These are phyloP conservation scores for Termitomyces sp. DNA, from an alignment of 768 basidiomycete species.

Conservation along the genomic window DNA sequence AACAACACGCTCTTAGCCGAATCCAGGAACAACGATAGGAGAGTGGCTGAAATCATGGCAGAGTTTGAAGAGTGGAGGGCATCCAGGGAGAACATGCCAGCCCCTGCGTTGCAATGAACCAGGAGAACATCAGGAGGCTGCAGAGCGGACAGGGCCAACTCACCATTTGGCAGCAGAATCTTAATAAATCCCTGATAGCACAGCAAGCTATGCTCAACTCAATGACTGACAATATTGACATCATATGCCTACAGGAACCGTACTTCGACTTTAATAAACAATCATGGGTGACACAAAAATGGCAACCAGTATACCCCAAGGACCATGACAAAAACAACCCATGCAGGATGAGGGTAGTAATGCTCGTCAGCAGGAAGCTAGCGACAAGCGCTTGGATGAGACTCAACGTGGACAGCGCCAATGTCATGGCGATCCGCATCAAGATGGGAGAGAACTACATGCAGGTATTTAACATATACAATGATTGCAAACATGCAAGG, in stretches of 20 bases:
- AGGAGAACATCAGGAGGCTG: too few relatives aligned
- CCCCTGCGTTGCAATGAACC: too few relatives aligned
- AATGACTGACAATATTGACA: conserved; percentile 15
- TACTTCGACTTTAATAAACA: conserved; percentile 26
- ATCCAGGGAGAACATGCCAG: neutral
- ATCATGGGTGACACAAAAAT: conserved; percentile 14
- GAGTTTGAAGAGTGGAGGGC: too few relatives aligned
- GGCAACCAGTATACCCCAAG: conserved; percentile 13
- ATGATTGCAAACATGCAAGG: neutral
- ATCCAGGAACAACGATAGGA: too few relatives aligned
- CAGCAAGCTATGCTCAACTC: neutral
- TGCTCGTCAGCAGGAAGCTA: neutral
- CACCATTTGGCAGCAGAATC: neutral
- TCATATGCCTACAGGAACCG: conserved; percentile 17
- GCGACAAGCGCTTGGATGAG: conserved; percentile 17
- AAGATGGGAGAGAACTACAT: conserved; percentile 6
- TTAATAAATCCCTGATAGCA: neutral
- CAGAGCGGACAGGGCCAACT: too few relatives aligned
- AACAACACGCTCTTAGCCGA: too few relatives aligned
- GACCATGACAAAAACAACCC: conserved; percentile 15
- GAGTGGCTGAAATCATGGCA: too few relatives aligned
- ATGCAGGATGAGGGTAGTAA: conserved; percentile 15
- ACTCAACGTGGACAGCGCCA: neutral
- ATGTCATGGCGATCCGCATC: conserved; percentile 23
- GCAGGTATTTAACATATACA: conserved; percentile 14